Conservation (phyloP, 2,329 filamentous ascomycete species). For the Orbilia blumenaviensis region DNA sequence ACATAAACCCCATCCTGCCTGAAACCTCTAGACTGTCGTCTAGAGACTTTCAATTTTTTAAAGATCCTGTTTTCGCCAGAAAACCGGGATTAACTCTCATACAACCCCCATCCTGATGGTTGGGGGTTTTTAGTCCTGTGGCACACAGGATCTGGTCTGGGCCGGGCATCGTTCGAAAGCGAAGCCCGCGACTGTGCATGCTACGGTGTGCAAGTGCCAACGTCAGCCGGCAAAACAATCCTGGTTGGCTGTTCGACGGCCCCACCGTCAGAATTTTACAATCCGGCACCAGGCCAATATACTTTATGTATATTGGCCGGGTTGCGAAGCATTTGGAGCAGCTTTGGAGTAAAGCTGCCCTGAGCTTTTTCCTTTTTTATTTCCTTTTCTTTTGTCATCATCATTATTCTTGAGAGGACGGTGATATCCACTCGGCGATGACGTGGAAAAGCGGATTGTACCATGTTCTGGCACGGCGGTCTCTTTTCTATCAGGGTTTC, state of each 20-base stretch:
- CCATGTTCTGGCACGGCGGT: neutral
- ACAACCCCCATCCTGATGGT: slow-evolving; percentile 24
- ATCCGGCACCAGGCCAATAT: slow-evolving; percentile 45
- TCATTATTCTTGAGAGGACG: slow-evolving; percentile 16
- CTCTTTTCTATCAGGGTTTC: neutral
- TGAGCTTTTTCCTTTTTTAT: neutral
- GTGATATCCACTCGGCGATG: slow-evolving; percentile 23
- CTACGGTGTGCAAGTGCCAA: slow-evolving; percentile 13
- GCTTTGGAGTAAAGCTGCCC: neutral
- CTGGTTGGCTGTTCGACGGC: neutral
- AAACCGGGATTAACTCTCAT: neutral
- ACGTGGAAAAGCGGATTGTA: neutral
- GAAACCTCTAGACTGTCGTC: neutral
- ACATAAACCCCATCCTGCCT: neutral
- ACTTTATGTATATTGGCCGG: neutral
- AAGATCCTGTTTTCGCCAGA: neutral
- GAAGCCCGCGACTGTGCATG: slow-evolving; percentile 39
- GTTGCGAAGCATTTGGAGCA: neutral
- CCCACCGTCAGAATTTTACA: neutral
- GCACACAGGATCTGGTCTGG: slow-evolving; percentile 21
- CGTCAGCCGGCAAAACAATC: neutral
- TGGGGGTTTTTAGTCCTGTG: slow-evolving; percentile 4
- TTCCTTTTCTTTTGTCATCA: neutral
- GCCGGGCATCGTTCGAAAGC: neutral
- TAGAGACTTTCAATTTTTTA: neutral